phyloP scores from a whole-genome alignment of 129 eudicot genomes.

The Lactuca sativa region DNA sequence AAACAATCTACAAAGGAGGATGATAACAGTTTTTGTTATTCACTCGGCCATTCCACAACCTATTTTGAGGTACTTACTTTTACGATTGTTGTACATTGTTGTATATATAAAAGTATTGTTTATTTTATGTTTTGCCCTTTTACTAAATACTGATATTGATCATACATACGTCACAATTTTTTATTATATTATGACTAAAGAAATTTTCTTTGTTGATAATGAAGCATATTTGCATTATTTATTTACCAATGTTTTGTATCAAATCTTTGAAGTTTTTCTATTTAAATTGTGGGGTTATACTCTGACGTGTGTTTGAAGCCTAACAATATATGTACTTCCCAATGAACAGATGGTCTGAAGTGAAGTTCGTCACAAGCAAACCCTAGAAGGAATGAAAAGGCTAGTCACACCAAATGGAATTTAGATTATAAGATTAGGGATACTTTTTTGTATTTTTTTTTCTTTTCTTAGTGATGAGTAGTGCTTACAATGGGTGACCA shows the following conservation, averaged over 20 bases:
- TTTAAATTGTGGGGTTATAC: not conserved
- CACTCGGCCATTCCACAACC: conserved; percentile 72
- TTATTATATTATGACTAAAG: not conserved
- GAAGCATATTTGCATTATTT: not conserved
- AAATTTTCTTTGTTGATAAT: not conserved
- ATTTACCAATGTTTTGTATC: not conserved
- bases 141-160: not conserved
- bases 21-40: conserved; percentile 38
- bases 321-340: conserved; percentile 24
- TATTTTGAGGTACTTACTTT: conserved; percentile 50
- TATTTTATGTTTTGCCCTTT: no score
- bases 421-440: conserved; percentile 38
- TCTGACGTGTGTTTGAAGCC: not conserved
- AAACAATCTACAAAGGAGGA: conserved; percentile 42
- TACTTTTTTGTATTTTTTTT: conserved; percentile 21
- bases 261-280: conserved; percentile 2
- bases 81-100: not conserved
- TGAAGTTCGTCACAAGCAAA: conserved; percentile 34
- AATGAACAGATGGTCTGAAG: conserved; percentile 61
- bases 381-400: conserved; percentile 28
- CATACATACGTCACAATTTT: not conserved
- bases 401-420: conserved; percentile 36
- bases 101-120: not conserved
- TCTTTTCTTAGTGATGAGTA: conserved; percentile 40
- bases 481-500: conserved; percentile 32